Conservation (phyloP, 306 rosid genomes). For the Corylus heterophylla region DNA sequence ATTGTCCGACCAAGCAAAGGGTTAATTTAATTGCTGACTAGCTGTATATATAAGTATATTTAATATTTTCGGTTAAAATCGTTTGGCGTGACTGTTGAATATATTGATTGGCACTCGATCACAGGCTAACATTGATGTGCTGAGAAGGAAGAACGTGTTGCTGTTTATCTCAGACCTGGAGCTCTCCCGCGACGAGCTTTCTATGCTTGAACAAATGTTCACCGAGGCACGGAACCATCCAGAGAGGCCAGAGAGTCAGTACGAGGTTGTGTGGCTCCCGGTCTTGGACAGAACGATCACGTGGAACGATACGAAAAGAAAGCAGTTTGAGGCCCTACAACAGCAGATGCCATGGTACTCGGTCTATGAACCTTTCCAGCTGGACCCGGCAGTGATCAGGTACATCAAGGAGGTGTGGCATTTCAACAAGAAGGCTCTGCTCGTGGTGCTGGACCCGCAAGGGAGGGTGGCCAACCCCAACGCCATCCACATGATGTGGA, state of each 20-base stretch:
- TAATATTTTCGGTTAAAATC: no score
- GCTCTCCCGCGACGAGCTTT: constrained; percentile 27
- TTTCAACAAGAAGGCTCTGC: constrained; percentile 48
- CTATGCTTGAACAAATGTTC: constrained; percentile 48
- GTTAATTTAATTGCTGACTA: constrained; percentile 22
- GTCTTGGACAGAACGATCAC: constrained; percentile 23
- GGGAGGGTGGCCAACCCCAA: constrained; percentile 55
- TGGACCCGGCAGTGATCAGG: constrained; percentile 40
- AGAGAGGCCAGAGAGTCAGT: constrained; percentile 42
- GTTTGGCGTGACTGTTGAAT: no score
- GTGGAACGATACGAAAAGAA: constrained; percentile 21
- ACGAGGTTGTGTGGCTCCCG: constrained; percentile 68
- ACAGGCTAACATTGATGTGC: constrained; percentile 51
- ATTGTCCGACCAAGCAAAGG: constrained; percentile 54
- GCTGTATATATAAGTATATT: no score
- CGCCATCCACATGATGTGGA: constrained; percentile 74
- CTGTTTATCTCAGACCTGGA: constrained; percentile 55
- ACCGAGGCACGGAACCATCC: constrained; percentile 32
- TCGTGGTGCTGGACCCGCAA: constrained; percentile 57
- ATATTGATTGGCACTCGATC: not conserved
- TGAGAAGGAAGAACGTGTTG: constrained; percentile 50
- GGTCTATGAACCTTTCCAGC: constrained; percentile 37
- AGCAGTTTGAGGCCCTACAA: constrained; percentile 29
- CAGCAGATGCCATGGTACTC: constrained; percentile 54
- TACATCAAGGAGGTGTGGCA: constrained; percentile 58